phyloP scores from a whole-genome alignment of 768 basidiomycete species.

The Gloeostereum incarnatum region DNA sequence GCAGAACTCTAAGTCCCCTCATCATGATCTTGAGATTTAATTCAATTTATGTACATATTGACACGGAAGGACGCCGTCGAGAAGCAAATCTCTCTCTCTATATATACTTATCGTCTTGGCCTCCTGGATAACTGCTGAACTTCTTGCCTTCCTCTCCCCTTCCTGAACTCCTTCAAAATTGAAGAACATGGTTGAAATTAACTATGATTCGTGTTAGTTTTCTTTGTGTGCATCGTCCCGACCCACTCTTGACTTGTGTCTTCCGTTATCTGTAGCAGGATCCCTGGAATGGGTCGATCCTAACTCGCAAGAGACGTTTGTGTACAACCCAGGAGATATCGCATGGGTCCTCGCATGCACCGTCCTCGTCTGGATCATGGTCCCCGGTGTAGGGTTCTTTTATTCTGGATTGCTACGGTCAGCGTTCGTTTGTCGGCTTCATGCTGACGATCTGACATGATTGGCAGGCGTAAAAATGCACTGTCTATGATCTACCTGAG shows the following conservation, averaged over 20 bases:
- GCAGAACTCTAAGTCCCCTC: too few relatives aligned
- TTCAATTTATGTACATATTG: too few relatives aligned
- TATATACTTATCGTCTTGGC: too few relatives aligned
- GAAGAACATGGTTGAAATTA: conserved; percentile 1
- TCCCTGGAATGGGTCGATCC: not conserved
- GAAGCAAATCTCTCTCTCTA: too few relatives aligned
- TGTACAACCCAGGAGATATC: conserved; percentile 38
- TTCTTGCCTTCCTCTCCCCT: too few relatives aligned
- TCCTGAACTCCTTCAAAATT: not conserved
- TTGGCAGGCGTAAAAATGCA: conserved; percentile 80
- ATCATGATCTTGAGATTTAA: too few relatives aligned
- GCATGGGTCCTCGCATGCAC: conserved; percentile 53
- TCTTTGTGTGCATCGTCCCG: not conserved
- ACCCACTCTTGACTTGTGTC: not conserved
- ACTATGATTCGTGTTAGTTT: not conserved
- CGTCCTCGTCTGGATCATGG: conserved; percentile 53
- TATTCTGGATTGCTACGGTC: conserved; percentile 63
- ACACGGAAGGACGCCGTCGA: too few relatives aligned
- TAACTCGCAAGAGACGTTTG: not conserved
- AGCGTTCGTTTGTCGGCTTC: conserved; percentile 12
- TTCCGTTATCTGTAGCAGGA: not conserved
- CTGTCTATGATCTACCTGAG: conserved; percentile 81
- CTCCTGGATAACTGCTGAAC: too few relatives aligned
- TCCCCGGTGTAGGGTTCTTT: conserved; percentile 52
- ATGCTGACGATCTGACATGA: too few relatives aligned